phyloP scores from a whole-genome alignment of 495 filamentous ascomycete genomes.

The Lasiosphaeris hirsuta region DNA sequence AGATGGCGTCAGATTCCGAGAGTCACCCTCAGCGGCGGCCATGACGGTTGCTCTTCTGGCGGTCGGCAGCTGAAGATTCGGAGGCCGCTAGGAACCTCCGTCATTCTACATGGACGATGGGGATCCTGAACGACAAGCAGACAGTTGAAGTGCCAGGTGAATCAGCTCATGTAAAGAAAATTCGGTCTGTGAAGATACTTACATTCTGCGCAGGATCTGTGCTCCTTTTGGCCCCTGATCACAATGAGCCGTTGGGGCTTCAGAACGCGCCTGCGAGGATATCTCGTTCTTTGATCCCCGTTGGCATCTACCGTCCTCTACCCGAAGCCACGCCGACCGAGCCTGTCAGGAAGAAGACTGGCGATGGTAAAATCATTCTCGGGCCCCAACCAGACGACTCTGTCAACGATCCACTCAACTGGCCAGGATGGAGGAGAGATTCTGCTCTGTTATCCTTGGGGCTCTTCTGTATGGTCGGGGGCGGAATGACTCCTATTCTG shows the following conservation, averaged over 20 bases:
- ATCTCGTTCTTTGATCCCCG: conserved; percentile 72
- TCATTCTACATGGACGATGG: conserved; percentile 64
- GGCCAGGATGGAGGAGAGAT: conserved; percentile 81
- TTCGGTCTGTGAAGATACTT: background rate
- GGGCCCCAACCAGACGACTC: conserved; percentile 92
- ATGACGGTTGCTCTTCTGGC: conserved; percentile 20
- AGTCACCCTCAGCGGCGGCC: conserved; percentile 2
- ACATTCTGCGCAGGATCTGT: conserved; percentile 64
- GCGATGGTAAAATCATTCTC: conserved; percentile 80
- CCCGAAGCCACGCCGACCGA: conserved; percentile 25
- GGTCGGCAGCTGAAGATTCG: conserved; percentile 5
- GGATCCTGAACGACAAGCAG: conserved; percentile 74
- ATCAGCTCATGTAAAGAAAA: too few relatives aligned
- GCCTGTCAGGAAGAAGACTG: conserved; percentile 70
- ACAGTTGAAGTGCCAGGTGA: conserved; percentile 92
- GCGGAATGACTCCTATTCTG: conserved; percentile 87
- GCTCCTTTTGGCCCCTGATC: conserved; percentile 67
- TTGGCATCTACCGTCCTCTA: conserved; percentile 42
- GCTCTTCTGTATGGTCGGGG: conserved; percentile 88
- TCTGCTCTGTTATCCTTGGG: conserved; percentile 77
- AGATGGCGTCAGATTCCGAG: conserved; percentile 12
- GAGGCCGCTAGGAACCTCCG: conserved; percentile 10
- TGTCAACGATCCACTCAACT: conserved; percentile 89
- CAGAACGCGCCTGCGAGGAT: conserved; percentile 70
- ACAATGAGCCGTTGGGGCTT: conserved; percentile 80